phyloP scores from a whole-genome alignment of 2,329 filamentous ascomycete genomes.

The Claviceps cyperi region DNA sequence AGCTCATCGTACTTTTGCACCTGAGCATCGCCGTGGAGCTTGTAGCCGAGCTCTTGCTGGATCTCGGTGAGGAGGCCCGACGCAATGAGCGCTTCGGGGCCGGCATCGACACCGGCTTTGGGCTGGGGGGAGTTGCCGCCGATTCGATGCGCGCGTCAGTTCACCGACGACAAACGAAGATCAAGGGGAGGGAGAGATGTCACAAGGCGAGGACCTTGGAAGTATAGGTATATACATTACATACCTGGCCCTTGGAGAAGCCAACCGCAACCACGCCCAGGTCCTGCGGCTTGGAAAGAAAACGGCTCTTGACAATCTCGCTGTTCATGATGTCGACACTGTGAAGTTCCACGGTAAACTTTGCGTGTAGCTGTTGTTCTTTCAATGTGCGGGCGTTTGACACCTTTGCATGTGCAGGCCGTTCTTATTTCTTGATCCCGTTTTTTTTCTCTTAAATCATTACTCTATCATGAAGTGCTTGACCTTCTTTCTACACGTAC shows the following conservation, averaged over 20 bases:
- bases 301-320: slow-evolving; percentile 48
- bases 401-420: too few species aligned
- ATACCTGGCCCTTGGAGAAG: slow-evolving; percentile 90
- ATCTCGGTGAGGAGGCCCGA: slow-evolving; percentile 76
- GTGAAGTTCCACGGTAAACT: too few species aligned
- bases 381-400: too few species aligned
- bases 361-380: too few species aligned
- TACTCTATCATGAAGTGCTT: too few species aligned
- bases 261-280: slow-evolving; percentile 88
- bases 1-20: slow-evolving; percentile 74
- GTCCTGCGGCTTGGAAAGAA: slow-evolving; percentile 65
- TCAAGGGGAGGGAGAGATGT: too few species aligned
- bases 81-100: slow-evolving; percentile 76
- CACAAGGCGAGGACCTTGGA: too few species aligned
- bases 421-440: too few species aligned
- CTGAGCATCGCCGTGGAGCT: slow-evolving; percentile 65
- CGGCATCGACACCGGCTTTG: slow-evolving; percentile 84
- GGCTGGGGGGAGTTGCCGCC: slow-evolving; percentile 34
- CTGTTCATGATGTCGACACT: slow-evolving; percentile 29
- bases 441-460: too few species aligned
- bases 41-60: slow-evolving; percentile 74
- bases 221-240: slow-evolving; percentile 11
- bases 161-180: too few species aligned
- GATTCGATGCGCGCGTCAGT: too few species aligned
- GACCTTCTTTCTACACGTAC: too few species aligned